These are phyloP conservation scores for Misopates orontium DNA, from an alignment of 257 asterid species.

Conservation along the genomic window DNA sequence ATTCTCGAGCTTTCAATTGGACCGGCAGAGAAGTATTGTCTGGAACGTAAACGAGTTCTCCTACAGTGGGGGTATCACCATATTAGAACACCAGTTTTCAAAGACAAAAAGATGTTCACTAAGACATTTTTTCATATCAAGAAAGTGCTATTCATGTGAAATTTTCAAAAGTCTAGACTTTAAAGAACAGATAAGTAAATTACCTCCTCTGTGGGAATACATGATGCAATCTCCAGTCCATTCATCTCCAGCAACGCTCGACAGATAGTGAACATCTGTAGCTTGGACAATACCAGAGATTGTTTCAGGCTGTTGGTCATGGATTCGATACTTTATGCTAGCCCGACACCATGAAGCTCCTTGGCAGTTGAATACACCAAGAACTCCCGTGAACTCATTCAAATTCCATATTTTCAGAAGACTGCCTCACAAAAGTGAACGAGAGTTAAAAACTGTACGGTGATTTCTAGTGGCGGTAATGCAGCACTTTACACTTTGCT, in stretches of 20 bases:
- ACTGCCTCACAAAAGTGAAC: slow-evolving; percentile 33
- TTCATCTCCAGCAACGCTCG: slow-evolving; percentile 48
- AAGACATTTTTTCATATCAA: no score
- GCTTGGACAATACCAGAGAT: slow-evolving; percentile 45
- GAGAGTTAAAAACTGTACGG: not conserved
- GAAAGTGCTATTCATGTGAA: no score
- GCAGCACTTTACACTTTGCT: not conserved
- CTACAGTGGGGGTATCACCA: slow-evolving; percentile 34
- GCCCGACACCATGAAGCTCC: slow-evolving; percentile 71
- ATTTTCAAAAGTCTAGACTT: no score
- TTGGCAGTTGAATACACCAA: slow-evolving; percentile 73
- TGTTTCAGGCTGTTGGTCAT: slow-evolving; percentile 54
- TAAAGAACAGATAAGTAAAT: not conserved
- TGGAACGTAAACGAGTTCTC: slow-evolving; percentile 45
- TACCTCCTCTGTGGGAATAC: slow-evolving; percentile 68
- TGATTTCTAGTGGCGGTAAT: not conserved
- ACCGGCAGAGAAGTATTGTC: slow-evolving; percentile 44
- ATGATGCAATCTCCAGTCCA: slow-evolving; percentile 64
- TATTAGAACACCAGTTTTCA: not conserved
- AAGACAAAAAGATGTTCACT: not conserved
- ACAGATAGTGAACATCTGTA: slow-evolving; percentile 55
- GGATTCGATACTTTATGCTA: slow-evolving; percentile 52
- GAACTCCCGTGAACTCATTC: slow-evolving; percentile 61
- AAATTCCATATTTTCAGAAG: slow-evolving; percentile 76
- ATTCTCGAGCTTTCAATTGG: slow-evolving; percentile 54